A percentile compares a stretch with the other conserved stretches of the same genome.
These are phyloP conservation scores for Wolfiporia cocos DNA, from an alignment of 1,284 basidiomycete genomes.

Conservation along the genomic window DNA sequence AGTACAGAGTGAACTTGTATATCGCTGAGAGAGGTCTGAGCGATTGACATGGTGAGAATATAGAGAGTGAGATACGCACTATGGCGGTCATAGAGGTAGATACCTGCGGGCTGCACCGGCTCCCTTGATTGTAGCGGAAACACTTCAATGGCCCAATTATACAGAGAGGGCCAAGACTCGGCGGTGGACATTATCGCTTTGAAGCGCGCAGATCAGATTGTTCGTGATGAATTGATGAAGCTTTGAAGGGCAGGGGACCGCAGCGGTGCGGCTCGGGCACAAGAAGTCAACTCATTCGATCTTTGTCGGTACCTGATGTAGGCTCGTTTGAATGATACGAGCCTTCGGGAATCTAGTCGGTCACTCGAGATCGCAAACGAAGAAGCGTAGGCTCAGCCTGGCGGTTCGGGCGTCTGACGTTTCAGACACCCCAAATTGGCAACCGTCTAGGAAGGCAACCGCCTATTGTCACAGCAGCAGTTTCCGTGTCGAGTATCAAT, in stretches of 20 bases:
- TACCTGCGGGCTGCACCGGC: slow-evolving; percentile 26
- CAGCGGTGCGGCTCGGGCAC: too few relatives aligned
- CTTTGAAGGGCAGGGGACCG: background rate
- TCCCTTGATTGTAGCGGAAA: slow-evolving; percentile 32
- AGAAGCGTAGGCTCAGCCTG: too few relatives aligned
- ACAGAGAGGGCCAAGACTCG: slow-evolving; percentile 42
- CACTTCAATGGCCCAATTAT: slow-evolving; percentile 37
- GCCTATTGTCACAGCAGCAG: too few relatives aligned
- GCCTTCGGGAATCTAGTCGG: too few relatives aligned
- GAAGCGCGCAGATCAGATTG: background rate
- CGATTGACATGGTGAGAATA: slow-evolving; percentile 1
- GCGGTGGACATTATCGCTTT: slow-evolving; percentile 3
- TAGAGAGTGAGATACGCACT: slow-evolving; percentile 19
- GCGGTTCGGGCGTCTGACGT: too few relatives aligned
- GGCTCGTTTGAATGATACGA: too few relatives aligned
- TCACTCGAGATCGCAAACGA: too few relatives aligned
- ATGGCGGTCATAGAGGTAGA: slow-evolving; percentile 26
- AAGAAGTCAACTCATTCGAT: too few relatives aligned
- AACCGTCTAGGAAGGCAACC: too few relatives aligned
- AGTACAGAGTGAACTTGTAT: slow-evolving; percentile 81
- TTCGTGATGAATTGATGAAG: background rate
- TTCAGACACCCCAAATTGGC: too few relatives aligned
- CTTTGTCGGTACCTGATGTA: too few relatives aligned
- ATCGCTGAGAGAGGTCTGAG: slow-evolving; percentile 44
- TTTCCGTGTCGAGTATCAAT: too few relatives aligned